Evolutionary conservation across 1,139 yeast species (phyloP).

Genomic region (Zhuliangozyma blackwelliae): DNA sequence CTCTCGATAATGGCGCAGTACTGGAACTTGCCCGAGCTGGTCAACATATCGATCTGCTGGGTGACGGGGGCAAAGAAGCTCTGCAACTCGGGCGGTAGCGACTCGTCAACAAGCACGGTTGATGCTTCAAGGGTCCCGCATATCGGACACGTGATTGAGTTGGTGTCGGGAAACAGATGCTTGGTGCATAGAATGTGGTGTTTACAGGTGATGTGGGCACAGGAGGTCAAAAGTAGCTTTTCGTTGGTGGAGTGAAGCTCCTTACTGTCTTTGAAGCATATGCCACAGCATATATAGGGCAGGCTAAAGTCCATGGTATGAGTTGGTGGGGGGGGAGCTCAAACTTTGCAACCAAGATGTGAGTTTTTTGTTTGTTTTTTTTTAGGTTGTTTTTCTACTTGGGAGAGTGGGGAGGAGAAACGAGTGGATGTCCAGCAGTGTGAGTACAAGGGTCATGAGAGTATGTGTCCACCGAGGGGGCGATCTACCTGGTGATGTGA

Average conservation of each 20-base stretch:
- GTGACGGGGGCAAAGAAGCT: conserved; percentile 15
- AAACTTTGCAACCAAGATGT: conserved; percentile 8
- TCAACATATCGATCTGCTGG: conserved; percentile 12
- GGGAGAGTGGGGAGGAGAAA: too few relatives aligned
- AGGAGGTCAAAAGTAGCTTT: conserved; percentile 18
- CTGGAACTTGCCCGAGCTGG: conserved; percentile 14
- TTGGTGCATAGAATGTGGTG: conserved; percentile 14
- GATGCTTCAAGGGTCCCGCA: conserved; percentile 12
- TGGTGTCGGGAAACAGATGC: not conserved
- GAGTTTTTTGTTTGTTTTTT: too few relatives aligned
- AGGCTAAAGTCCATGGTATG: conserved; percentile 13
- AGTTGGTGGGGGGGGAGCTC: not conserved
- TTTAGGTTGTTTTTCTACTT: too few relatives aligned
- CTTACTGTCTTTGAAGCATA: conserved; percentile 13
- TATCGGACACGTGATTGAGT: conserved; percentile 10
- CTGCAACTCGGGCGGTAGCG: conserved; percentile 12
- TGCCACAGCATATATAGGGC: conserved; percentile 19
- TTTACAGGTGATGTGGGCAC: conserved; percentile 22
- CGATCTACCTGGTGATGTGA: too few relatives aligned
- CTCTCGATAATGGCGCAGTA: conserved; percentile 12
- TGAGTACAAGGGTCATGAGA: too few relatives aligned
- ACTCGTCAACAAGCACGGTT: conserved; percentile 11
- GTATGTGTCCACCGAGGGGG: too few relatives aligned
- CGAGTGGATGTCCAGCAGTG: too few relatives aligned
- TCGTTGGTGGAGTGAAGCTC: conserved; percentile 2